These are phyloP conservation scores for Laguncularia racemosa DNA, from an alignment of 345 rosid species.

Conservation along the genomic window DNA sequence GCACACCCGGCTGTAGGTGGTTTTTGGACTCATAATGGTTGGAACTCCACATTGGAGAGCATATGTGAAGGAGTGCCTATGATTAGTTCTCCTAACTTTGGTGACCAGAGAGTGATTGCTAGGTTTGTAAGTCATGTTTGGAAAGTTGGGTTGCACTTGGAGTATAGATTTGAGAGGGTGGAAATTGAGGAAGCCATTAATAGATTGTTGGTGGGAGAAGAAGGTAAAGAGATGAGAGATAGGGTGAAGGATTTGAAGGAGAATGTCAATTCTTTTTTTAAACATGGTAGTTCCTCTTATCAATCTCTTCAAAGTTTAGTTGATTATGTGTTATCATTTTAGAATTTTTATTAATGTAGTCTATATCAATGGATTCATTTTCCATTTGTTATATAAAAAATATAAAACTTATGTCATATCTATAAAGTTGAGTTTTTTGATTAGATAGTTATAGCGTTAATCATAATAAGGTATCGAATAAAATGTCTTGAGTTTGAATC, in stretches of 20 bases:
- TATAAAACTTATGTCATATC: too few species aligned
- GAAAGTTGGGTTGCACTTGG: slow-evolving; percentile 4
- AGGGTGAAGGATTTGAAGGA: slow-evolving; percentile 3
- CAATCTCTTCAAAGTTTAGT: neutral
- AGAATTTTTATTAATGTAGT: too few species aligned
- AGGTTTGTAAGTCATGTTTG: neutral
- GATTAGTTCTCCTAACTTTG: neutral
- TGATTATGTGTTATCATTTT: neutral
- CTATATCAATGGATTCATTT: too few species aligned
- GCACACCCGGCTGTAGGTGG: neutral
- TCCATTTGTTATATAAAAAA: too few species aligned
- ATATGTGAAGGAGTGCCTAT: neutral
- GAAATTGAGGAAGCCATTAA: slow-evolving; percentile 1
- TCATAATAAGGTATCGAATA: too few species aligned
- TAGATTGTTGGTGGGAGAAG: neutral
- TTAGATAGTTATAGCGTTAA: too few species aligned
- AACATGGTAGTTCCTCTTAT: neutral
- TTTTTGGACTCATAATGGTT: slow-evolving; percentile 3
- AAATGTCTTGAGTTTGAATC: too few species aligned
- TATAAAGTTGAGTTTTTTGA: too few species aligned
- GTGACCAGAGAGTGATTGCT: slow-evolving; percentile 4
- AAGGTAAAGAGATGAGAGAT: slow-evolving; percentile 1
- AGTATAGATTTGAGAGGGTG: neutral
- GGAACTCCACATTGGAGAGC: slow-evolving; percentile 3
- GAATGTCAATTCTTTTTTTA: neutral